Evolutionary conservation across 768 basidiomycete genomes (phyloP), one percentile per base, ranked within the genome.

Genomic region (Grammothele lineata): DNA sequence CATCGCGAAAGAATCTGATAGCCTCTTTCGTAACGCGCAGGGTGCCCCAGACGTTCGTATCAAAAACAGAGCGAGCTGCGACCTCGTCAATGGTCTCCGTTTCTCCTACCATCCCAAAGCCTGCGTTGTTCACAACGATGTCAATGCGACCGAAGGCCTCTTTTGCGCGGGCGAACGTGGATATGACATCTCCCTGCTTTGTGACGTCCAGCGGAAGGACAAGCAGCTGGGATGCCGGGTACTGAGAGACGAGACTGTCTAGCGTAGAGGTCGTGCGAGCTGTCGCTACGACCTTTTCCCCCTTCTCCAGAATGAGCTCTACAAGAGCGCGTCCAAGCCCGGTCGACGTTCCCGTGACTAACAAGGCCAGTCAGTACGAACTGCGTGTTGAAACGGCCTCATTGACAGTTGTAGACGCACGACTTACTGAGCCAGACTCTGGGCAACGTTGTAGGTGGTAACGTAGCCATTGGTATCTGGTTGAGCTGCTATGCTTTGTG

Each of bases 1-100:
- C 53, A 6, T 71, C 70, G 24, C 70, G 62, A 48, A 72, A 67
- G 43, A 60, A 62, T 40, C 46, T 50, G 37, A 72, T 53, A 0
- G 68, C 66, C 26, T 60, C 69, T 24, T 44, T 53, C 19, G 50
- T 66, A 32, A 71, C 68, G 18, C 57, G 47, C 0, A 53, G 47
- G 0, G 61, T 56, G 6, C 62, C 59, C 59, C 57, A 64, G 45
- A 61, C 61, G 39, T 61, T 57, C 5, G 59, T 54, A 30, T 64
- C 62, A 30, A 64, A 51, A 35, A 58, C 15, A 1, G 24, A 41
- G 3, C 54, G 45, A 12, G 57, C 58, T 11, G 19, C 17, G 19
- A 39, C 46, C n/a, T 57, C 54, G 8, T 48, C 50, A 11, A 44
- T 48, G 19, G 39, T 51, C 43, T 63, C 60, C 4, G 55, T 33